These are phyloP conservation scores for Calophaca sinica DNA, from an alignment of 306 rosid species.

Conservation along the genomic window DNA sequence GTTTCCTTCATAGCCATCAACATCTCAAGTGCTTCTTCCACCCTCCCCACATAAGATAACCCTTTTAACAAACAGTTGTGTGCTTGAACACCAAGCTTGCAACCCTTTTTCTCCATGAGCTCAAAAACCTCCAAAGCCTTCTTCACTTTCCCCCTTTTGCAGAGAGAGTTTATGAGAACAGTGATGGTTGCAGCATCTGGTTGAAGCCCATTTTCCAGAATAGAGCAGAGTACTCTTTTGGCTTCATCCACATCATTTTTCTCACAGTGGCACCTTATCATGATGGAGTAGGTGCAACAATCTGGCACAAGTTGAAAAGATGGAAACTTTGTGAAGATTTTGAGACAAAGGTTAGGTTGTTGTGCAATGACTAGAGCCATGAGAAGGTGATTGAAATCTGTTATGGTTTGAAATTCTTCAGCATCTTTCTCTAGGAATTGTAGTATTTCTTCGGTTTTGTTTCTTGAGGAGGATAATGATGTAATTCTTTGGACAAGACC, in stretches of 20 bases:
- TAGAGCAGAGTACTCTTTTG: constrained; percentile 44
- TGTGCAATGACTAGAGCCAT: constrained; percentile 55
- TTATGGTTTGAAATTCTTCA: constrained; percentile 39
- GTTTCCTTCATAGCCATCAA: constrained; percentile 55
- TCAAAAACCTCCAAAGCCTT: constrained; percentile 73
- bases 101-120: constrained; percentile 54
- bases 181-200: constrained; percentile 58
- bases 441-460: constrained; percentile 43
- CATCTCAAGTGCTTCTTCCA: constrained; percentile 82
- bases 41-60: constrained; percentile 78
- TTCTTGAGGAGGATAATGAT: constrained; percentile 44
- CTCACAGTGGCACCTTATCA: constrained; percentile 68
- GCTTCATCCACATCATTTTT: constrained; percentile 66
- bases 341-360: constrained; percentile 52
- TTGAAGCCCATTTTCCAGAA: constrained; percentile 64
- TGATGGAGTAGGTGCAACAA: constrained; percentile 63
- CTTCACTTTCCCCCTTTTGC: constrained; percentile 70
- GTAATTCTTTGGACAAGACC: constrained; percentile 46
- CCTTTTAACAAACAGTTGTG: constrained; percentile 87
- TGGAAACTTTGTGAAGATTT: constrained; percentile 48
- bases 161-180: constrained; percentile 60
- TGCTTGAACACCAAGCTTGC: constrained; percentile 54
- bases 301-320: constrained; percentile 59
- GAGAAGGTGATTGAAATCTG: constrained; percentile 65
- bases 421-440: constrained; percentile 35